Percentiles rank a stretch among this genome's conserved stretches.
Conservation (phyloP, 2,329 filamentous ascomycete species). For the Pestalotiopsis sp. region DNA sequence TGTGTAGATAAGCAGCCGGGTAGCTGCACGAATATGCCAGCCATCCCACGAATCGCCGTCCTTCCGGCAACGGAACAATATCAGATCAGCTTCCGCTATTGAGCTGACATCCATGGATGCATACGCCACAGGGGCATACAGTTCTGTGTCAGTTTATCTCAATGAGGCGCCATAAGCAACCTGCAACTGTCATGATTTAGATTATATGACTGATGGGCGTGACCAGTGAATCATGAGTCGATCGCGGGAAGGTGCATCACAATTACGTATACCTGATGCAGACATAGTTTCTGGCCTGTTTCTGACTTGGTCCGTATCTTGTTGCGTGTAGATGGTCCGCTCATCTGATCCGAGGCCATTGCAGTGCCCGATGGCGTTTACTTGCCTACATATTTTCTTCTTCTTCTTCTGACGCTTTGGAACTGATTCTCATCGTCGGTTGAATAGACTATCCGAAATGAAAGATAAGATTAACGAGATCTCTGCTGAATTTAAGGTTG, state of each 20-base stretch:
- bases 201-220: neutral
- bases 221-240: neutral
- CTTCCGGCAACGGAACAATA: neutral
- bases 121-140: neutral
- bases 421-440: neutral
- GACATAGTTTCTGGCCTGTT: too few relatives aligned
- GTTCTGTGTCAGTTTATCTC: neutral
- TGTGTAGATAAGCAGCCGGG: neutral
- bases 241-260: neutral
- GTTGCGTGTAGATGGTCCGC: too few relatives aligned
- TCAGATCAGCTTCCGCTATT: neutral
- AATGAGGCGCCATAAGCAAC: neutral
- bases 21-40: neutral
- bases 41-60: neutral
- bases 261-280: neutral
- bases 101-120: neutral
- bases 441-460: neutral
- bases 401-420: neutral
- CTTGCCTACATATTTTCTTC: neutral
- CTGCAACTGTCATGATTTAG: neutral
- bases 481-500: neutral
- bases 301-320: too few relatives aligned
- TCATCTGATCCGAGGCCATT: too few relatives aligned
- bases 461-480: constrained; percentile 2
- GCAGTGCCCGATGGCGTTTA: too few relatives aligned